phyloP scores from a whole-genome alignment of 768 basidiomycete genomes.

The Phylloporus sp. region DNA sequence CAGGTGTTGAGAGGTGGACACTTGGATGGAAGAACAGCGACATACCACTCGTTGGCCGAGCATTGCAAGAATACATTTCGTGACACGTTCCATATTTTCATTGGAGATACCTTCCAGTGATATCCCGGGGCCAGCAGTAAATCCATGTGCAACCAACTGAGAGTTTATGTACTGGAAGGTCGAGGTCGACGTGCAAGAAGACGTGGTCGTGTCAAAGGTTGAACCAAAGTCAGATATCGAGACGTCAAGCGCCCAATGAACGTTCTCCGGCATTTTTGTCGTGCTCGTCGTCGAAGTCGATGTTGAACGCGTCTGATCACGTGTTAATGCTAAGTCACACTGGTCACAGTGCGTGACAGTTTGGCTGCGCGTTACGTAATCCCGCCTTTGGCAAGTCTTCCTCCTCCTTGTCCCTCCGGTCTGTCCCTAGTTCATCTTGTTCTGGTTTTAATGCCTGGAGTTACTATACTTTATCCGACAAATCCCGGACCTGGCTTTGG shows the following conservation, averaged over 20 bases:
- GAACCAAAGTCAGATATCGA: slow-evolving; percentile 43
- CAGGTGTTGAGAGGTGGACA: slow-evolving; percentile 14
- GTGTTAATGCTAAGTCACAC: slow-evolving; percentile 17
- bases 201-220: slow-evolving; percentile 42
- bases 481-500: slow-evolving; percentile 28
- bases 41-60: slow-evolving; percentile 74
- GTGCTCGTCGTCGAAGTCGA: slow-evolving; percentile 8
- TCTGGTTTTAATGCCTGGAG: slow-evolving; percentile 39
- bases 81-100: slow-evolving; percentile 50
- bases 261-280: slow-evolving; percentile 41
- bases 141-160: slow-evolving; percentile 82
- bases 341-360: slow-evolving; percentile 12
- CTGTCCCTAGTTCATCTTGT: slow-evolving; percentile 4
- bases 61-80: slow-evolving; percentile 75
- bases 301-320: slow-evolving; percentile 30
- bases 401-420: slow-evolving; percentile 13
- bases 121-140: slow-evolving; percentile 58
- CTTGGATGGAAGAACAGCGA: slow-evolving; percentile 12
- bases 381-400: neutral
- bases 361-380: slow-evolving; percentile 30
- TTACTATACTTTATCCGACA: slow-evolving; percentile 39
- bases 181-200: slow-evolving; percentile 48
- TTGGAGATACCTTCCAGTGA: slow-evolving; percentile 61
- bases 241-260: slow-evolving; percentile 50
- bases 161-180: slow-evolving; percentile 77